Evolutionary conservation across 441 rosid genomes (phyloP).

Genomic region (Adansonia grandidieri): DNA sequence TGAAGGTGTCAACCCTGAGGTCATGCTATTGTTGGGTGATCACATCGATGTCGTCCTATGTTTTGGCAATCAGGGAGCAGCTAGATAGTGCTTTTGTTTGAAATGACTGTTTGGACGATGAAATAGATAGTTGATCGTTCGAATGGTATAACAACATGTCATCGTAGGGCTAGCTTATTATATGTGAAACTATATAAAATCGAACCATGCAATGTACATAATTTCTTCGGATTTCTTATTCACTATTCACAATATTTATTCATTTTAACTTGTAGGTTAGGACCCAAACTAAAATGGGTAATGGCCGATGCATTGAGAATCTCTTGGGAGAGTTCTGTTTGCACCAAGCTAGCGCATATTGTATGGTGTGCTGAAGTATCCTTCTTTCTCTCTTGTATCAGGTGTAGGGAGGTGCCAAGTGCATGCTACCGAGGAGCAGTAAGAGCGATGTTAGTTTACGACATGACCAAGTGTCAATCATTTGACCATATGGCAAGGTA

Average conservation of each 20-base stretch:
- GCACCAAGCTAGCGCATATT: constrained; percentile 1
- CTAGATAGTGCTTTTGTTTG: too few relatives aligned
- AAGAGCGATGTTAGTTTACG: constrained; percentile 54
- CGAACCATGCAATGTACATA: neutral
- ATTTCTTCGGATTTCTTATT: too few relatives aligned
- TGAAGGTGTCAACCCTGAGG: too few relatives aligned
- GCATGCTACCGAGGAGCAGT: constrained; percentile 53
- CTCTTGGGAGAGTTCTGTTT: neutral
- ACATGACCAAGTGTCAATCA: constrained; percentile 54
- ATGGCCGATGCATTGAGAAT: neutral
- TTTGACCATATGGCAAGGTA: constrained; percentile 52
- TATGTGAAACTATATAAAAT: neutral
- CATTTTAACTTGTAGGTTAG: too few relatives aligned
- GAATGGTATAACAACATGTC: neutral
- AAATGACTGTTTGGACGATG: too few relatives aligned
- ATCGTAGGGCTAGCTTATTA: neutral
- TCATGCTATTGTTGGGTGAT: too few relatives aligned
- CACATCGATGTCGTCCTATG: too few relatives aligned
- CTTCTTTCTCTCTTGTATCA: constrained; percentile 11
- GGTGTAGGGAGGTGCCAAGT: constrained; percentile 58
- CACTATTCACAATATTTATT: too few relatives aligned
- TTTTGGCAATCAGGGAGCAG: too few relatives aligned
- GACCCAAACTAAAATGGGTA: neutral
- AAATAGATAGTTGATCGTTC: too few relatives aligned
- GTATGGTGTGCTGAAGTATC: neutral